Evolutionary conservation across 352 stramenopile genomes (phyloP).

Genomic region (Pythium phragmitis): DNA sequence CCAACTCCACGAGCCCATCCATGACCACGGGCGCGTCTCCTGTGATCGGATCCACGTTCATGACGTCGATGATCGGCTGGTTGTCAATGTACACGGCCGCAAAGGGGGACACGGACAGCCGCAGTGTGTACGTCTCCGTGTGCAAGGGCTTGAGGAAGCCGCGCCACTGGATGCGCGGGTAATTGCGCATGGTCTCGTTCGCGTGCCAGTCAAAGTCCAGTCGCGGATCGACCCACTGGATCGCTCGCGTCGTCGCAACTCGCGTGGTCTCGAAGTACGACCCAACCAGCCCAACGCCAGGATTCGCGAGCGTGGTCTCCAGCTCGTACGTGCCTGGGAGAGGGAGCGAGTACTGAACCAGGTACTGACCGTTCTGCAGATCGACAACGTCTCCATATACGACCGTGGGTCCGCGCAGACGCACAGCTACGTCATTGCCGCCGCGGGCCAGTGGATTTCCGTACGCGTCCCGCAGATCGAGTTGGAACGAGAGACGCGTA

Average conservation of each 20-base stretch:
- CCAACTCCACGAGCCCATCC: conserved; percentile 18
- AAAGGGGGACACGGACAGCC: conserved; percentile 8
- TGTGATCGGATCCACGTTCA: conserved; percentile 8
- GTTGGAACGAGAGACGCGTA: conserved; percentile 5
- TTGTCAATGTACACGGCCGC: conserved; percentile 29
- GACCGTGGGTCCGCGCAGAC: conserved; percentile 9
- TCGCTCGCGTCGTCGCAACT: background rate
- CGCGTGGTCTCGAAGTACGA: conserved; percentile 27
- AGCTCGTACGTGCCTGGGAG: conserved; percentile 20
- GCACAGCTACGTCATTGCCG: conserved; percentile 22
- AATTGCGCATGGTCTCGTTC: conserved; percentile 29
- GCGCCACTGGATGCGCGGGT: conserved; percentile 29
- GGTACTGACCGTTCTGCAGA: conserved; percentile 17
- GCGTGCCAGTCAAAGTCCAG: conserved; percentile 28
- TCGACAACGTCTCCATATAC: conserved; percentile 21
- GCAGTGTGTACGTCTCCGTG: conserved; percentile 23
- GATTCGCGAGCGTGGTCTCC: conserved; percentile 21
- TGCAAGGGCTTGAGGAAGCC: conserved; percentile 23
- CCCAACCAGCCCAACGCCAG: conserved; percentile 20
- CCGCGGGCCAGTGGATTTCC: conserved; percentile 17
- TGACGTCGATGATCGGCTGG: conserved; percentile 18
- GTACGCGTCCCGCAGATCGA: conserved; percentile 18
- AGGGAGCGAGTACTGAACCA: conserved; percentile 20
- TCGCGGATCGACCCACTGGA: conserved; percentile 19
- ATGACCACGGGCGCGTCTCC: background rate